Evolutionary conservation across 1,284 basidiomycete species (phyloP), one percentile per base, ranked within the genome.

Genomic region (Tilletia setariae): DNA sequence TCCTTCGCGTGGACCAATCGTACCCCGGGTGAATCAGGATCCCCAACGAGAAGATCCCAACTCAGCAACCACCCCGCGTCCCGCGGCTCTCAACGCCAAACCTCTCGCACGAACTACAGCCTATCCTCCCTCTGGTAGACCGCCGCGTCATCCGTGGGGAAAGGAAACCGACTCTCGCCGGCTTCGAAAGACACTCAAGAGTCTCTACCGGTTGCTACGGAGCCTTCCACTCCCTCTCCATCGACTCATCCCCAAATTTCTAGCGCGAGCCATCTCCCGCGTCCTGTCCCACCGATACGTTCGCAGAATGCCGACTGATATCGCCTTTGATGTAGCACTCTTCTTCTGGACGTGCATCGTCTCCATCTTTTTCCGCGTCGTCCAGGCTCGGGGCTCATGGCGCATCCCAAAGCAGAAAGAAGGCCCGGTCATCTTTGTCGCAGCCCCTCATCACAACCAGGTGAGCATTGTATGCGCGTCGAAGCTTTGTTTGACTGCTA

Each of bases 281-380:
- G 68, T 75, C 23, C 71, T 81, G 35, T 62, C 70, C n/a, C 68
- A 70, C 13, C 74, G 74, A 23, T 70, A 74, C 66, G 68, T 79
- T 35, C 56, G 46, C 64, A 40, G 35, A 65, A 78, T 80, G 72
- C 76, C 78, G 28, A 78, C 79, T 63, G 80, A 81, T 70, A 71
- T 80, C 53, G 75, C 80, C 13, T 84, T 84, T 70, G 83, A 84
- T 69, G 61, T 84, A 46, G 73, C 80, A 23, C 79, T 83, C 56
- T 68, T 77, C 61, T 78, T 83, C 42, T 81, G 91, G 91, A 86
- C 90, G 69, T 86, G 89, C 25, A 88, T 98, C 71, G 92, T 92
- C 77, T 93, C 92, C 84, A 90, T 98, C 77, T 98, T 98, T 87
- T 98, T 99, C 86, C 87, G 96, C 71, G 95, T 98, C 85, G 91